Base-by-base conservation (phyloP, 305 asterid species). In the Fraxinus albicans region DNA sequence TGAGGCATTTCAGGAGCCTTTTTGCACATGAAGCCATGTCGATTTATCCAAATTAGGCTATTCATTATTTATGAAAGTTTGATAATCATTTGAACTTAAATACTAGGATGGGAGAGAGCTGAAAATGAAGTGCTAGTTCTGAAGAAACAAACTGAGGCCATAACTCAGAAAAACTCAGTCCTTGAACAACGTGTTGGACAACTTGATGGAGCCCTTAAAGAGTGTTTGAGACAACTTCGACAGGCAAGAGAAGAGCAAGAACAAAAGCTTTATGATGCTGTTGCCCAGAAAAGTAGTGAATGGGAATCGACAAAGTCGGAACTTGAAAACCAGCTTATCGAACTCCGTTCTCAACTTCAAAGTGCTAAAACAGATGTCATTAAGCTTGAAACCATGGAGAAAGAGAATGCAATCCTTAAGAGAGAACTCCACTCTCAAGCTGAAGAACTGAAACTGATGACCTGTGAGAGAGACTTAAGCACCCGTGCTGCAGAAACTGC, bases 61-160 rank as follows among this genome's bases (percentile, higher is more conserved):
- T 72, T 72, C 76, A 8, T 72, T 72, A 17, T 72, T 72, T 72
- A 72, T 72, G 17, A 8, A 58, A 77, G 36, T 44, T 31, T 50
- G 72, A 8, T 13, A 23, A 29, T 76, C 34, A 35, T 82, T 60
- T 86, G 72, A 36, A 33, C 85, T 86, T 34, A 44, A 69, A 79
- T 82, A 73, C 67, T 80, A 94, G 98, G 98, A 86, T 96, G 99
- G 99, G 99, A 96, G 87, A 93, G 91, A 84, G 96, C 97, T 74
- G 99, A 96, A 90, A 90, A 85, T 25, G 98, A 96, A 88, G 95
- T 90, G 1, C 40, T 79, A 50, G 90, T 83, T 60, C 88, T 92
- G 86, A 94, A 90, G 88, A 91, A 91, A 86, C 95, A 91, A 84
- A 89, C 85, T 29, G 99, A 96, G 36, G 83, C 88, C 50, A 53